Base-by-base conservation (phyloP, 148 eudicot genomes). In the Polygonum aviculare region DNA sequence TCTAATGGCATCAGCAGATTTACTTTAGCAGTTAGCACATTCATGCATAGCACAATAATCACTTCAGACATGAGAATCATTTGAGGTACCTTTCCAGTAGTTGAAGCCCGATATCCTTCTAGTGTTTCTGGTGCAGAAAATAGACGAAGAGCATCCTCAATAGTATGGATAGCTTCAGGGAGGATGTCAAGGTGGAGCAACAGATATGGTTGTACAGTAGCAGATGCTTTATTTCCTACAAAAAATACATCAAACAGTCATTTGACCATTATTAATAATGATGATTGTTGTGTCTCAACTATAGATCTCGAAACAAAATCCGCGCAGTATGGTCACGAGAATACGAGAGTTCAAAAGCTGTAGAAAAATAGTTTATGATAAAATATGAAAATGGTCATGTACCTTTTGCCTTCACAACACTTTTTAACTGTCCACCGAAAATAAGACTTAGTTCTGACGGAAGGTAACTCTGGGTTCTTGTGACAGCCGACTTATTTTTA, bases 131-230 rank as follows among this genome's bases (percentile, higher is more conserved):
- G 87, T 45, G 90, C 95, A 86, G 90, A 86, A 82, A 85, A 90
- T 51, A 88, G 69, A 70, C 77, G 82, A 63, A 92, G 91, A 33
- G 97, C 97, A 85, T 92, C 93, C 83, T 92, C 91, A 77, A 92
- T 89, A 44, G 87, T 87, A 77, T 76, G 74, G 67, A 92, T 88
- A 80, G 87, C 82, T 22, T 92, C 97, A 4, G 91, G 88, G 31
- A 80, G 83, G 74, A 92, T 92, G 74, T 92, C 87, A 72, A 92
- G 91, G 78, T 92, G 97, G 77, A 92, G 95, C 83, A 92, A 82
- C 73, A 92, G 92, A 84, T 87, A 94, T 75, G 96, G 98, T 57
- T 94, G 96, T 72, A 90, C 78, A 72, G 98, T 94, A 49, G 89
- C 96, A 72, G 98, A 94, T 48, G 85, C 88, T 82, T 86, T 94